phyloP scores from a whole-genome alignment of 345 rosid species.

The Turritis glabra region DNA sequence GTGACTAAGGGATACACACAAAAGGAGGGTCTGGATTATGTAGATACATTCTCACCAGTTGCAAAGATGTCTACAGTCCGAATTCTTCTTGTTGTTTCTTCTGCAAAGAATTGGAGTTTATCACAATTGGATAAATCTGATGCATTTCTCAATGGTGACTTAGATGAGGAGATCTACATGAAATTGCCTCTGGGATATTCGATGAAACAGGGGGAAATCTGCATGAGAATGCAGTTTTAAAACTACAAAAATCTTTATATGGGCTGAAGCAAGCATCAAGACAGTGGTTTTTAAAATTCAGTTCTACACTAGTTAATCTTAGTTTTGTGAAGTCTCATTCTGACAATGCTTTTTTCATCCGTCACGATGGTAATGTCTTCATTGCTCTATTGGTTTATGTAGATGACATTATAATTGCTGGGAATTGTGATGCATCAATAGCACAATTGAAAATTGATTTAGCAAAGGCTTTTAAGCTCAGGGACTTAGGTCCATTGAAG shows the following conservation, averaged over 20 bases:
- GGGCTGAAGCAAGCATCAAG: too few relatives aligned
- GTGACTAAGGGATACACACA: too few relatives aligned
- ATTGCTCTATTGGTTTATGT: too few relatives aligned
- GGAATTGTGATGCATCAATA: too few relatives aligned
- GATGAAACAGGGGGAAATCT: neutral
- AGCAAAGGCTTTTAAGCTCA: too few relatives aligned
- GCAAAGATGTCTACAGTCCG: neutral
- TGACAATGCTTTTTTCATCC: neutral
- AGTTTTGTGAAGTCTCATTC: neutral
- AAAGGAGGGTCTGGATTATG: too few relatives aligned
- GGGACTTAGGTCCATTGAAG: too few relatives aligned
- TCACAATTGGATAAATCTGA: neutral
- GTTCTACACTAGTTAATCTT: neutral
- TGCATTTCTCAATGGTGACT: neutral
- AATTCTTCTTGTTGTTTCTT: accelerated
- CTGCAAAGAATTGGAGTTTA: neutral
- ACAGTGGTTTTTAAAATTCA: neutral
- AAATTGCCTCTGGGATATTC: neutral
- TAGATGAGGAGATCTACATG: neutral
- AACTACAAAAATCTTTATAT: accelerated
- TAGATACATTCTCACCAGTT: neutral
- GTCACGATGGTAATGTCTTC: neutral
- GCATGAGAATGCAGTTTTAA: neutral
- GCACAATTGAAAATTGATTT: too few relatives aligned
- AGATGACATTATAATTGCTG: too few relatives aligned